Base-by-base conservation (phyloP, 2,329 filamentous ascomycete genomes). In the Exophiala lecanii-corni region DNA sequence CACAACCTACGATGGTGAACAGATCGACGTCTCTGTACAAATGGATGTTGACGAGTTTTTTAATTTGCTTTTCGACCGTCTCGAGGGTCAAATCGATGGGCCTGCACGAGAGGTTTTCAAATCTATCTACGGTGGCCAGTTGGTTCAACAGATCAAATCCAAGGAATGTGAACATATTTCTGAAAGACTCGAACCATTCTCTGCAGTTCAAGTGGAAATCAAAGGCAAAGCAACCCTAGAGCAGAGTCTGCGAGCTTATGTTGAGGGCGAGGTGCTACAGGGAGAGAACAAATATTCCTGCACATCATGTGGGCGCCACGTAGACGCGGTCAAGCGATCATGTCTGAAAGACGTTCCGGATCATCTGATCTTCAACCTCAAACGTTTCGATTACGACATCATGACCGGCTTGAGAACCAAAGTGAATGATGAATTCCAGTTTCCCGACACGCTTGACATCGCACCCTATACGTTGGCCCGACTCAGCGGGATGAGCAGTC, bases 11-110 rank as follows among this genome's bases (percentile, higher is more conserved):
- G 87, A 94, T 25, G 85, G 89, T 45, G 76, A 81, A 2, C 74
- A 78, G 12, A 94, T 98, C 50, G 89, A 97, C 62, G 82, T 94
- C 18, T 80, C 82, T 43, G 80, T 86, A 46, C 92, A 98, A 63
- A 97, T 98, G 87, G 92, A 98, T 60, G 92, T 96, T 4, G 92
- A 97, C 55, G 89, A 96, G 61, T 98, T 97, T 61, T 97, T 94
- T 69, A 95, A 92, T 57, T 75, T 95, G 3, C 75, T 98, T 0
- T 92, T 97, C 56, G 89, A 94, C 62, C 79, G 89, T 18, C 89
- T 89, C 78, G 94, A 98, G 60, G 78, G 79, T 6, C 87, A 95
- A 57, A 79, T 97, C 13, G 75, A 76, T 7, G 65, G 72, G 2
- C 74, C 80, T n/a, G 78, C 80, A 23, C 94, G 86, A 63, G 81